Conservation (phyloP, 192 early-diverging fungal species). For the Linderina pennispora region DNA sequence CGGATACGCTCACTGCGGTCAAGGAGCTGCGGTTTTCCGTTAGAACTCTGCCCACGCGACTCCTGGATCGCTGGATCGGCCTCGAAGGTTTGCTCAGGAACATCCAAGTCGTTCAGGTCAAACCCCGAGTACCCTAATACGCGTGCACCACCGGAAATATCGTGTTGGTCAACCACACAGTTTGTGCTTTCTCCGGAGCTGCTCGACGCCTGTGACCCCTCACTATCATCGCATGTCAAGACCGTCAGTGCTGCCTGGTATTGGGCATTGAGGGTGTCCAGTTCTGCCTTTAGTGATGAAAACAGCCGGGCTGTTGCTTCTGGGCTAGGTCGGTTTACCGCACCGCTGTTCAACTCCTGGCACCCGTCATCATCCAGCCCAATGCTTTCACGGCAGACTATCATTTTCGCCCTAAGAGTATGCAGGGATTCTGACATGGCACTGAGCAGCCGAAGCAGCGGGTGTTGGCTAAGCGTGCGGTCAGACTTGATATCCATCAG, state of each 20-base stretch:
- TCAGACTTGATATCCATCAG: background rate
- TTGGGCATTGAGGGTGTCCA: slow-evolving; percentile 17
- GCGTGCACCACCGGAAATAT: slow-evolving; percentile 2
- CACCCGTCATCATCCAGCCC: background rate
- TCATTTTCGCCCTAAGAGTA: slow-evolving; percentile 20
- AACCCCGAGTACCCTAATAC: slow-evolving; percentile 26
- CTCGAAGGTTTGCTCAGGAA: slow-evolving; percentile 23
- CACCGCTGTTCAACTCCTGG: background rate
- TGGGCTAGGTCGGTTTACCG: background rate
- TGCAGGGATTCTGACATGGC: slow-evolving; percentile 13
- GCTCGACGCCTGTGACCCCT: too few species aligned
- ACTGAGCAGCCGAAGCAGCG: slow-evolving; percentile 10
- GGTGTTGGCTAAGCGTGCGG: background rate
- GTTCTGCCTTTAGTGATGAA: slow-evolving; percentile 35
- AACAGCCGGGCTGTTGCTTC: slow-evolving; percentile 14
- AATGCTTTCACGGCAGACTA: slow-evolving; percentile 16
- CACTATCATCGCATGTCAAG: slow-evolving; percentile 2
- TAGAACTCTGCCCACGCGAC: too few species aligned
- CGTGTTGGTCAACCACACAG: background rate
- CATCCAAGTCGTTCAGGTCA: slow-evolving; percentile 13
- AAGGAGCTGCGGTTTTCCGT: background rate
- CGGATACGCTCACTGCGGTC: slow-evolving; percentile 40
- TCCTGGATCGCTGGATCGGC: slow-evolving; percentile 9
- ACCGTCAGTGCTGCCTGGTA: slow-evolving; percentile 24
- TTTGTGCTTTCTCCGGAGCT: too few species aligned